Conservation (phyloP, 2,329 filamentous ascomycete species). For the Aspergillus alliaceus region DNA sequence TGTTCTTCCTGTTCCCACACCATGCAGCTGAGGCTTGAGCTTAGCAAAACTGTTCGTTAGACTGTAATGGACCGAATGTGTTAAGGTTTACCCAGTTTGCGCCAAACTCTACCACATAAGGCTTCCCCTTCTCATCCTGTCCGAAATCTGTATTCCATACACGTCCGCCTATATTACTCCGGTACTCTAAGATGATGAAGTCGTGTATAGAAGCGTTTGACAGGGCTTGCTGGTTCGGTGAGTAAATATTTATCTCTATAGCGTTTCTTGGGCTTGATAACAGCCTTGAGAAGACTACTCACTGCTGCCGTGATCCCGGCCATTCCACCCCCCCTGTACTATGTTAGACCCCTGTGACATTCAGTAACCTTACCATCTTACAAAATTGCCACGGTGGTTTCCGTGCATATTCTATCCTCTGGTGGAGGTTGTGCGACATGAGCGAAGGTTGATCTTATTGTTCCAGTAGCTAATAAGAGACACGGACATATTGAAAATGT, state of each 20-base stretch:
- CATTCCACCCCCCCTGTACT: constrained; percentile 55
- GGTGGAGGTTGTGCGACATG: constrained; percentile 20
- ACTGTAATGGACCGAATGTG: too few relatives aligned
- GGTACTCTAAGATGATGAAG: constrained; percentile 66
- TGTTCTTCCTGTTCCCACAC: constrained; percentile 32
- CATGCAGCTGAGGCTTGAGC: constrained; percentile 38
- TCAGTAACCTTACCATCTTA: constrained; percentile 13
- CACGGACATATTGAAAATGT: not conserved
- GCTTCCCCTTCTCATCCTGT: constrained; percentile 49
- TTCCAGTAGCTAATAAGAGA: not conserved
- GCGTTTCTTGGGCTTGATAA: not conserved
- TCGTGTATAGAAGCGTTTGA: constrained; percentile 61
- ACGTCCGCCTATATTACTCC: constrained; percentile 62
- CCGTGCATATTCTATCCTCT: constrained; percentile 23
- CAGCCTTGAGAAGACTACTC: constrained; percentile 14
- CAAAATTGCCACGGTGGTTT: constrained; percentile 36
- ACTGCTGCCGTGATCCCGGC: constrained; percentile 64
- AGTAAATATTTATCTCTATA: not conserved
- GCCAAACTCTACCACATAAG: constrained; percentile 63
- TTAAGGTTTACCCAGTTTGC: constrained; percentile 60
- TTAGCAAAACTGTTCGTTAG: not conserved
- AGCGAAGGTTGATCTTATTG: constrained; percentile 1
- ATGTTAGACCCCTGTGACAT: not conserved
- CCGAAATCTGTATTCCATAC: constrained; percentile 61
- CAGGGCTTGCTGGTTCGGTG: constrained; percentile 53